A percentile compares a stretch with the other conserved stretches of the same genome.
phyloP scores from a whole-genome alignment of 139 green algal species.

The Tetradesmus lagerheimii region DNA sequence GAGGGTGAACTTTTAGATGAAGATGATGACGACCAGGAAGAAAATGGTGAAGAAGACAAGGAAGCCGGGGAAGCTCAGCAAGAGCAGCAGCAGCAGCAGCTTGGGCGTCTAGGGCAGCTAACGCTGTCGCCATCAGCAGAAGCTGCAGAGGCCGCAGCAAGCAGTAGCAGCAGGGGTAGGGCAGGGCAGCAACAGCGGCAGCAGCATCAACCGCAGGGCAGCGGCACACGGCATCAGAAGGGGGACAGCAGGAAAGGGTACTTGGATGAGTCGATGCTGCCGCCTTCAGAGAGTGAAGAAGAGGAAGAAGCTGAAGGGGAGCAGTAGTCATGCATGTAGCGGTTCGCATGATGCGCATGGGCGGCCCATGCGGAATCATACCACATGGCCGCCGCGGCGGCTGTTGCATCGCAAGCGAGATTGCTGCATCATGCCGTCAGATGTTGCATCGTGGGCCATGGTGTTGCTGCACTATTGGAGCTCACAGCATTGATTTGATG shows the following conservation, averaged over 20 bases:
- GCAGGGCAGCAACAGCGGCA: conserved; percentile 3
- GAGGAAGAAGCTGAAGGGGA: conserved; percentile 30
- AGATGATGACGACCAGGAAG: too few species aligned
- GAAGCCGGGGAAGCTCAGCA: background rate
- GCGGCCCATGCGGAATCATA: too few species aligned
- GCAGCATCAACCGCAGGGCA: background rate
- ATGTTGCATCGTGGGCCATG: too few species aligned
- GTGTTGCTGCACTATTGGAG: too few species aligned
- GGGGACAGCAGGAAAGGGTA: conserved; percentile 52
- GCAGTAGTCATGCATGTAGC: background rate
- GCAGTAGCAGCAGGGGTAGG: background rate
- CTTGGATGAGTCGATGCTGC: conserved; percentile 57
- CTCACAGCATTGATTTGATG: too few species aligned
- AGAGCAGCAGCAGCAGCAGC: background rate
- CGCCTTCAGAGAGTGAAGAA: conserved; percentile 53
- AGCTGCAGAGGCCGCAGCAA: conserved; percentile 13
- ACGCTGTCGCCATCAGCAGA: background rate
- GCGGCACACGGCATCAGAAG: conserved; percentile 2
- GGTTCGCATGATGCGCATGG: too few species aligned
- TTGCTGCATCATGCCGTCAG: too few species aligned
- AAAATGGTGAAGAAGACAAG: conserved; percentile 17
- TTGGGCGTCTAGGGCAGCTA: background rate
- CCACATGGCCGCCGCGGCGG: too few species aligned
- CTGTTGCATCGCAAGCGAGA: too few species aligned
- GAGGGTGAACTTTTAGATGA: background rate